Conservation (phyloP, 2,329 filamentous ascomycete genomes). For the Zalaria obscura region DNA sequence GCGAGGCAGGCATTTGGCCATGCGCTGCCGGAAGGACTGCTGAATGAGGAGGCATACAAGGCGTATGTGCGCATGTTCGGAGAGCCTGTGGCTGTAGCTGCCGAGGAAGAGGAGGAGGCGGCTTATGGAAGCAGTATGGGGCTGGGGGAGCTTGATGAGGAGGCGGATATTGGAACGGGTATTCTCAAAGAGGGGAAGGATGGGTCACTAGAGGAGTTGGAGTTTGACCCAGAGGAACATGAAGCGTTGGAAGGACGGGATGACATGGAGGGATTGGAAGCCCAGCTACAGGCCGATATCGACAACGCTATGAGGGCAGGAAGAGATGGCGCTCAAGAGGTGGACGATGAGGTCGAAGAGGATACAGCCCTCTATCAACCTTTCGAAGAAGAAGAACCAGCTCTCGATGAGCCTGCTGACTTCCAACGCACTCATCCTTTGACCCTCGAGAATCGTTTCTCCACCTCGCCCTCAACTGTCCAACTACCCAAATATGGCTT, state of each 20-base stretch:
- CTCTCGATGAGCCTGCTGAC: slow-evolving; percentile 14
- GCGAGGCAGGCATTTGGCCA: slow-evolving; percentile 66
- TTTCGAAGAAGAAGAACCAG: slow-evolving; percentile 1
- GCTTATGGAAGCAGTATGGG: slow-evolving; percentile 13
- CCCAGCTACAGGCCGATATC: slow-evolving; percentile 8
- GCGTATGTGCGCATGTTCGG: slow-evolving; percentile 76
- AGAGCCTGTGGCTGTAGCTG: slow-evolving; percentile 46
- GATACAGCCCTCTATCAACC: background rate
- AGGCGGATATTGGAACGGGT: slow-evolving; percentile 33
- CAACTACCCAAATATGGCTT: slow-evolving; percentile 58
- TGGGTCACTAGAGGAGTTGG: slow-evolving; percentile 49
- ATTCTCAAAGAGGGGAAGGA: slow-evolving; percentile 42
- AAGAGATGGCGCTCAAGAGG: slow-evolving; percentile 12
- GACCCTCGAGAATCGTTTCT: slow-evolving; percentile 60
- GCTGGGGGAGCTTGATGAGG: slow-evolving; percentile 25
- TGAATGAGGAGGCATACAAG: slow-evolving; percentile 55
- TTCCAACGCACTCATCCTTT: slow-evolving; percentile 55
- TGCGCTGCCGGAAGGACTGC: slow-evolving; percentile 54
- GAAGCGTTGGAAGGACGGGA: slow-evolving; percentile 4
- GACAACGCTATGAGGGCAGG: background rate
- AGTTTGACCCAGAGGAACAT: slow-evolving; percentile 26
- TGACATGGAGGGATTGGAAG: slow-evolving; percentile 23
- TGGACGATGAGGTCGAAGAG: slow-evolving; percentile 10
- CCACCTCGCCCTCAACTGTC: slow-evolving; percentile 59
- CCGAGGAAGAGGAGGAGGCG: slow-evolving; percentile 40